Evolutionary conservation across 345 rosid genomes (phyloP), one percentile per base, ranked within the genome.

Genomic region (Noccaea caerulescens): DNA sequence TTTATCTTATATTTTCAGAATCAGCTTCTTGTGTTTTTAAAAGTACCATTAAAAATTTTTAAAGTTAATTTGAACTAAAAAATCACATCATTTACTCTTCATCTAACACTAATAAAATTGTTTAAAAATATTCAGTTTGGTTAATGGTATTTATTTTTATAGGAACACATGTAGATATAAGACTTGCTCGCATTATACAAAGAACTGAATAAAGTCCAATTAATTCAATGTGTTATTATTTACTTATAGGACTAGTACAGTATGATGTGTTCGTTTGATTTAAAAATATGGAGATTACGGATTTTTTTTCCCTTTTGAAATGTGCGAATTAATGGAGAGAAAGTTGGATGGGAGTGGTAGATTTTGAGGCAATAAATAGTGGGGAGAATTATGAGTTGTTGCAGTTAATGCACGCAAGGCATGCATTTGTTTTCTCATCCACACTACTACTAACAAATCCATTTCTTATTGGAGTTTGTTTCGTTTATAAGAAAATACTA

Each of bases 321-420:
- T 51, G 61, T 47, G 43, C n/a, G 66, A 76, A 63, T 47, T n/a
- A 69, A 76, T 69, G 75, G 33, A 42, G 36, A 63, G 39, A 61
- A 56, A 69, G 79, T 6, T 76, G 1, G 75, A 69, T 56, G 53
- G 43, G 16, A 36, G 67, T 55, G 79, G 79, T 76, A 76, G 79
- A 76, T 69, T 63, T 70, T 70, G 75, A 70, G 75, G 67, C 50
- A 70, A 57, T 69, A 76, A 76, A 69, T 63, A 69, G 75, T 76
- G 71, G 67, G 66, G 16, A 70, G 75, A 69, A 69, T 76, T 63
- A 76, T 70, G 67, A 63, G 71, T 70, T 69, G 75, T 47, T 69
- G 66, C 50, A 76, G 1, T 63, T 63, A 69, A 69, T 76, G 61
- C 66, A 69, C 34, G 9, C 75, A 76, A 76, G 75, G 71, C 76